Percentiles rank a stretch among this genome's conserved stretches.
Conservation (phyloP, 176 grass and related monocot genomes). For the Avena atlantica region DNA sequence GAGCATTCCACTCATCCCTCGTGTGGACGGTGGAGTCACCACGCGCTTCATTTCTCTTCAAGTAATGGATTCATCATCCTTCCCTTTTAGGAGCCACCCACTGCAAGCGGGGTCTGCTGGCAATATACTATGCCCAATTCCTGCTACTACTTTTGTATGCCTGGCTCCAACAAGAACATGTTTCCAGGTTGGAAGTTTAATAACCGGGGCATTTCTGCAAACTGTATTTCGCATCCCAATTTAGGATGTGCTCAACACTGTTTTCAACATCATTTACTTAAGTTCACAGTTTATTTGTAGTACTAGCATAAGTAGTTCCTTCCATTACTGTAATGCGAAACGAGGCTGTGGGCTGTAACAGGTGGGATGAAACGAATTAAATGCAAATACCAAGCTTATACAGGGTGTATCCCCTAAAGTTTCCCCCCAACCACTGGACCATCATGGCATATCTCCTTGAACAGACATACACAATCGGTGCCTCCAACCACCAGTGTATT, state of each 20-base stretch:
- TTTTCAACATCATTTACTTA: too few species aligned
- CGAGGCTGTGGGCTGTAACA: constrained; percentile 1
- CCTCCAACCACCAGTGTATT: constrained; percentile 50
- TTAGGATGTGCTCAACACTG: too few species aligned
- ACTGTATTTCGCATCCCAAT: too few species aligned
- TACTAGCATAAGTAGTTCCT: background rate
- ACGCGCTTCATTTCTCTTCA: constrained; percentile 45
- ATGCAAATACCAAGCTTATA: constrained; percentile 29
- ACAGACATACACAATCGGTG: constrained; percentile 38
- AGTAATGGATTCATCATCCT: constrained; percentile 27
- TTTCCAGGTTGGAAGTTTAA: background rate
- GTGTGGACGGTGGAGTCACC: background rate
- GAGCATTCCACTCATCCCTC: background rate
- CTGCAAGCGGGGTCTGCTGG: background rate
- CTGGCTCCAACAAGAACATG: constrained; percentile 24
- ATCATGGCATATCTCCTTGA: constrained; percentile 43
- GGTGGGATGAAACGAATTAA: constrained; percentile 9
- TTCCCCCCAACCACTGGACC: constrained; percentile 40
- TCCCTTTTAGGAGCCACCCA: constrained; percentile 12
- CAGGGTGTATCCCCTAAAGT: constrained; percentile 34
- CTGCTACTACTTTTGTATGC: constrained; percentile 1
- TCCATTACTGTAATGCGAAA: constrained; percentile 5
- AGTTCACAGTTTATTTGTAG: constrained; percentile 16
- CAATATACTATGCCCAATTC: constrained; percentile 19
- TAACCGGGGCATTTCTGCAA: background rate